Conservation (phyloP, 208 protist species). For the Crithidia acanthocephali region DNA sequence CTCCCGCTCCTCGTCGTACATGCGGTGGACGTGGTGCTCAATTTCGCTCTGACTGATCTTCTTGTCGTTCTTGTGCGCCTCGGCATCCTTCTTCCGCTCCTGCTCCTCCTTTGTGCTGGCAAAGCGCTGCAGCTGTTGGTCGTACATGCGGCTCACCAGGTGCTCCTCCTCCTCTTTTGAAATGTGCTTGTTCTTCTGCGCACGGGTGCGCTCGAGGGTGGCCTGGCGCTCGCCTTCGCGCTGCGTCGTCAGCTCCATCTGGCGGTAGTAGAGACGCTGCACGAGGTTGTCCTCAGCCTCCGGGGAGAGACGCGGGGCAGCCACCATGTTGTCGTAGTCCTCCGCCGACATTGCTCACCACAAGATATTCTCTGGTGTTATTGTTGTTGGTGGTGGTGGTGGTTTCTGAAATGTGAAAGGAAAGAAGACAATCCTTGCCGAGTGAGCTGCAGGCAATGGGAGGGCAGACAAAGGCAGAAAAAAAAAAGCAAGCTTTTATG, state of each 20-base stretch:
- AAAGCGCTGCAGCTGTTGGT: constrained; percentile 82
- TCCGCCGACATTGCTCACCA: constrained; percentile 10
- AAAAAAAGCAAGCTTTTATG: too few relatives aligned
- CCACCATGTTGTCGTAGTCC: constrained; percentile 28
- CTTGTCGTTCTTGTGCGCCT: constrained; percentile 67
- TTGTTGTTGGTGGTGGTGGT: too few relatives aligned
- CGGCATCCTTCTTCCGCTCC: constrained; percentile 57
- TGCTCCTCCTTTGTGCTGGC: constrained; percentile 55
- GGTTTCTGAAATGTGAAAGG: too few relatives aligned
- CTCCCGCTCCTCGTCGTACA: constrained; percentile 79
- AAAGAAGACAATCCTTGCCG: constrained; percentile 14
- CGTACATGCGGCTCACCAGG: constrained; percentile 78
- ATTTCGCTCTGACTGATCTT: constrained; percentile 68
- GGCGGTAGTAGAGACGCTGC: constrained; percentile 80
- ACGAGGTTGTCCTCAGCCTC: constrained; percentile 70
- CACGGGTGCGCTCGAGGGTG: constrained; percentile 45
- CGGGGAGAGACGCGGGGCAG: constrained; percentile 42
- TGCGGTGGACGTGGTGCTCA: constrained; percentile 77
- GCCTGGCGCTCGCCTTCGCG: constrained; percentile 62
- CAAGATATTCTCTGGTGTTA: neutral
- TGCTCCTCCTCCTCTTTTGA: constrained; percentile 56
- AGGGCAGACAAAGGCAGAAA: too few relatives aligned
- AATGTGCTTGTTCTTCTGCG: constrained; percentile 44
- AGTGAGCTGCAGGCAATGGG: too few relatives aligned
- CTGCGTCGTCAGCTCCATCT: constrained; percentile 71